These are phyloP conservation scores for Sarcodon sp. DNA, from an alignment of 768 basidiomycete species.

Conservation along the genomic window DNA sequence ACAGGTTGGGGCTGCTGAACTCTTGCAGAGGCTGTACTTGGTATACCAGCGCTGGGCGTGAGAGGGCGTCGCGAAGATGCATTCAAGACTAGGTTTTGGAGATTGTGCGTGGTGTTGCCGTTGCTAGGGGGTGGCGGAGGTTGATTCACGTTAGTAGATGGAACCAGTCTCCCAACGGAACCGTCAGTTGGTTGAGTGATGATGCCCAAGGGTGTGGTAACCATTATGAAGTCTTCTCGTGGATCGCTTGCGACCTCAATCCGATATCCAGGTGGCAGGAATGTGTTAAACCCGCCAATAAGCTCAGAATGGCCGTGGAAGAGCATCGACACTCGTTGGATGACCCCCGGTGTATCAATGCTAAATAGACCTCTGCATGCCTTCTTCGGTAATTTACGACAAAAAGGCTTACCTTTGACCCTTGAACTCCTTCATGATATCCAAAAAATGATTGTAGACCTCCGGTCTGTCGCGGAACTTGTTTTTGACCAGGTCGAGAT, in stretches of 20 bases:
- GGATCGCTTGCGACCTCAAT: conserved; percentile 77
- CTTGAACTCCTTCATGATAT: conserved; percentile 99
- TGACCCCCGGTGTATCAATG: conserved; percentile 96
- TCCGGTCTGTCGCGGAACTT: conserved; percentile 86
- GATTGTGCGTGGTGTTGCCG: conserved; percentile 11
- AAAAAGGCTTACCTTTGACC: conserved; percentile 63
- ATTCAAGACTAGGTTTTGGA: conserved; percentile 32
- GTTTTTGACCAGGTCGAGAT: conserved; percentile 88
- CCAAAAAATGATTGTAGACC: conserved; percentile 88
- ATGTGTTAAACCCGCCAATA: conserved; percentile 97
- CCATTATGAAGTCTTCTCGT: conserved; percentile 60
- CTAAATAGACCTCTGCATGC: conserved; percentile 25
- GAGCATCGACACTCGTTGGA: conserved; percentile 84
- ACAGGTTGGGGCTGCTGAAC: not conserved
- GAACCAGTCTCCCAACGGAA: conserved; percentile 17
- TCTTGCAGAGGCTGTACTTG: not conserved
- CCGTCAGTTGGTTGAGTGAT: conserved; percentile 49
- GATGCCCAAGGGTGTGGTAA: conserved; percentile 69
- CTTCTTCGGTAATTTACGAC: not conserved
- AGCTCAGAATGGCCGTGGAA: conserved; percentile 85
- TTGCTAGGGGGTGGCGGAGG: conserved; percentile 9
- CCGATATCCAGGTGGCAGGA: conserved; percentile 87
- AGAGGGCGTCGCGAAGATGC: conserved; percentile 18
- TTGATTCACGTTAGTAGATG: conserved; percentile 9
- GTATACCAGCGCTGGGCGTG: not conserved